Percentiles rank a stretch among this genome's conserved stretches.
Evolutionary conservation across 2,329 filamentous ascomycete species (phyloP).

Genomic region (Colletotrichum musae): DNA sequence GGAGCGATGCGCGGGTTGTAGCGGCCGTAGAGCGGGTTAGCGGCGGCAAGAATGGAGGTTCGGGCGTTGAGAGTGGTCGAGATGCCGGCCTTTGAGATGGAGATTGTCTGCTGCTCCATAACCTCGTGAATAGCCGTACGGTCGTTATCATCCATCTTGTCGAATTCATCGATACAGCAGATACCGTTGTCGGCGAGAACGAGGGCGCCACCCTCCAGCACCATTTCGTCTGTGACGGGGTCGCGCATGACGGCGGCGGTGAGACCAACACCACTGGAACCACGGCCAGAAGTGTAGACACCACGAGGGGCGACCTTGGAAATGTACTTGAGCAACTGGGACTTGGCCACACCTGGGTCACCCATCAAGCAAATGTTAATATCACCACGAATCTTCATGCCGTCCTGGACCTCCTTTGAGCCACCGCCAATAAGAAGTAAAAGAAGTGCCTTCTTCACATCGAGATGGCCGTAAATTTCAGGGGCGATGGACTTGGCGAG

Average conservation of each 20-base stretch:
- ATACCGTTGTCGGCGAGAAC: constrained; percentile 87
- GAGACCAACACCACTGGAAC: constrained; percentile 85
- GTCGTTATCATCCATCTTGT: constrained; percentile 91
- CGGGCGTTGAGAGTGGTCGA: constrained; percentile 90
- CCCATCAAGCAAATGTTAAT: constrained; percentile 99
- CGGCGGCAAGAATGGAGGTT: constrained; percentile 94
- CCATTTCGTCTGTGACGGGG: constrained; percentile 87
- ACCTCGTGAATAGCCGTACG: constrained; percentile 89
- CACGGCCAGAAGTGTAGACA: constrained; percentile 86
- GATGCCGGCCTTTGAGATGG: constrained; percentile 82
- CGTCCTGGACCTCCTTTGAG: constrained; percentile 95
- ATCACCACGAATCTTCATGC: constrained; percentile 98
- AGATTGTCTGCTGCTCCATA: constrained; percentile 91
- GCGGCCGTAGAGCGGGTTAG: constrained; percentile 96
- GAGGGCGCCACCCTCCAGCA: constrained; percentile 84
- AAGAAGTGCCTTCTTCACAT: constrained; percentile 98
- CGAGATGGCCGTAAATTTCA: constrained; percentile 95
- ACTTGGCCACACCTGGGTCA: constrained; percentile 99
- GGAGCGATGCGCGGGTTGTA: constrained; percentile 98
- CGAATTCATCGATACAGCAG: constrained; percentile 90
- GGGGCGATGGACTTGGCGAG: constrained; percentile 96
- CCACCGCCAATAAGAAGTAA: constrained; percentile 96
- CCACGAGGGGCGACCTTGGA: constrained; percentile 96
- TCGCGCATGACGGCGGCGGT: constrained; percentile 89
- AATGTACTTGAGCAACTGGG: constrained; percentile 97